Base-by-base conservation (phyloP, 805 yeast species). In the Candida easanensis region DNA sequence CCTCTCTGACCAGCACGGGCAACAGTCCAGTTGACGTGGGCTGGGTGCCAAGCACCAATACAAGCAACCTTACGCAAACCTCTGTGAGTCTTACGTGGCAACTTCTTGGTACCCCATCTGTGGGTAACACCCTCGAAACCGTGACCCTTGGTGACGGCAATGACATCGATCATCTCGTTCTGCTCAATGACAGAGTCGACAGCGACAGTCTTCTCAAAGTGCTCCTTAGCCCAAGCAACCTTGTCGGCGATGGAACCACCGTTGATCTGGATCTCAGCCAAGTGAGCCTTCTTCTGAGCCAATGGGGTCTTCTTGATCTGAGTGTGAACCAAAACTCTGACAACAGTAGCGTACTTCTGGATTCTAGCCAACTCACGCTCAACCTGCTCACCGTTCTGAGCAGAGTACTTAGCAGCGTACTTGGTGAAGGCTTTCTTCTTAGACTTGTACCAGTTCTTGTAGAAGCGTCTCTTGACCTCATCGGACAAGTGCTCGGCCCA, bases 11-110 rank as follows among this genome's bases (percentile, higher is more conserved):
- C 99, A 69, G 99, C 97, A 79, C 99, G 88, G 68, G 99, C 98
- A 76, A 93, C 99, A 70, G 98, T 88, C 96, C 96, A 91, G 77
- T 82, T 79, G 73, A 93, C 99, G 83, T 89, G 96, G 80, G 96
- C 84, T 76, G 99, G 99, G 82, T 93, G 99, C 99, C 99, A 93
- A 72, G 99, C 97, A 84, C 99, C 99, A 70, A 93, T 93, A 88
- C 99, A 93, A 71, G 99, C 99, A 78, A 93, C 99, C 88, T 93
- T 93, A 85, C 99, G 89, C 74, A 91, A 81, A 91, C 99, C 99
- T 87, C 98, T 90, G 79, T 93, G 99, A 74, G 99, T 93, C 95
- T 93, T 93, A 82, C 99, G 89, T 79, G 99, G 99, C 65, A 93
- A 82, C 84, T 86, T 90, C 90, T 90, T 95, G 86, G 99, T 93